Percentiles rank a stretch among this genome's conserved stretches.
Conservation (phyloP, 306 rosid genomes). For the Abrus pulchellus region DNA sequence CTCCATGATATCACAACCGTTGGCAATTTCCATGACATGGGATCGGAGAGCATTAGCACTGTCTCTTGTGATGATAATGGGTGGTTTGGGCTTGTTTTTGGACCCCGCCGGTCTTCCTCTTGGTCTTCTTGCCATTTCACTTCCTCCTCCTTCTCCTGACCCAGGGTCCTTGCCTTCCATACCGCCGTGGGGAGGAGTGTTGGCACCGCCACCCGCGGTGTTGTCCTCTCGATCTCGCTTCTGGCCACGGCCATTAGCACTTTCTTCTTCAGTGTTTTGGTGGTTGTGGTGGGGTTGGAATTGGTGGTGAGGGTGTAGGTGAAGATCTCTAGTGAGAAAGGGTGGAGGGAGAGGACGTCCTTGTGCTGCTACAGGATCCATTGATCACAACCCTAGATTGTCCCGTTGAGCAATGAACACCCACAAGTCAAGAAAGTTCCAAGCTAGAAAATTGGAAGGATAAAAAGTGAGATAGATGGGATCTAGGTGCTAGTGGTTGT, state of each 20-base stretch:
- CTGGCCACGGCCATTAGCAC: conserved; percentile 61
- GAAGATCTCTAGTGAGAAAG: conserved; percentile 83
- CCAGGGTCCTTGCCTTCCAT: conserved; percentile 55
- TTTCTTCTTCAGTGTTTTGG: conserved; percentile 65
- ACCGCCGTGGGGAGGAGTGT: conserved; percentile 14
- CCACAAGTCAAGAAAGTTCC: not conserved
- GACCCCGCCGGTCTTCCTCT: conserved; percentile 92
- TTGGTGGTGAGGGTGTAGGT: conserved; percentile 77
- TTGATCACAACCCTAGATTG: conserved; percentile 48
- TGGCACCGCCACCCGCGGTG: not conserved
- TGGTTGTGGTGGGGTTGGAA: conserved; percentile 64
- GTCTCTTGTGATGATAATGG: conserved; percentile 88
- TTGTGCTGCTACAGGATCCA: conserved; percentile 91
- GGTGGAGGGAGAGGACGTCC: conserved; percentile 92
- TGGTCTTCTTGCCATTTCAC: conserved; percentile 69
- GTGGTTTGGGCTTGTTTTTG: conserved; percentile 91
- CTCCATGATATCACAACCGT: conserved; percentile 86
- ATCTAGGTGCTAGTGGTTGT: conserved; percentile 38
- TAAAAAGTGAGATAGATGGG: not conserved
- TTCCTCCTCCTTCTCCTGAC: conserved; percentile 38
- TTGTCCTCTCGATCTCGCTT: conserved; percentile 74
- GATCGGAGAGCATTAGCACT: conserved; percentile 94
- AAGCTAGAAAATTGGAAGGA: conserved; percentile 28
- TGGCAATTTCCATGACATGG: conserved; percentile 87
- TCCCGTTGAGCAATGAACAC: conserved; percentile 4